Conservation (phyloP, 106 monocot genomes). For the Triglochin maritima region DNA sequence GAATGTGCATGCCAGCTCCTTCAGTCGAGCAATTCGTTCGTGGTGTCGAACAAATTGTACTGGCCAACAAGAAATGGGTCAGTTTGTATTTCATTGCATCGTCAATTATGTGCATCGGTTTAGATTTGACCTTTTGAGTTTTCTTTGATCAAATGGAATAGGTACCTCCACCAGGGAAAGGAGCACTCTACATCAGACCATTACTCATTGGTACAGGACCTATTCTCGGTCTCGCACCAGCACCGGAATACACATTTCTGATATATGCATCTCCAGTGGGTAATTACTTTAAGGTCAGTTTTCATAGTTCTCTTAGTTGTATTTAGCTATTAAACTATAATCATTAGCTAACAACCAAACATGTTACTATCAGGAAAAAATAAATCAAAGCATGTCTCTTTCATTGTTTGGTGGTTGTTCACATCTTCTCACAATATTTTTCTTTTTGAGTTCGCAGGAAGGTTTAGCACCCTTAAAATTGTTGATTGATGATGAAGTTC, state of each 20-base stretch:
- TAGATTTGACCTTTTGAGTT: too few relatives aligned
- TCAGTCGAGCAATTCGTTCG: slow-evolving; percentile 39
- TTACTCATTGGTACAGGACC: slow-evolving; percentile 50
- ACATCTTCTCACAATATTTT: not conserved
- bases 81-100: not conserved
- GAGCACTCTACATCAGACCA: slow-evolving; percentile 44
- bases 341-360: too few relatives aligned
- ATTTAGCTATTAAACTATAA: too few relatives aligned
- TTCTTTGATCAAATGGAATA: slow-evolving; percentile 7
- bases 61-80: slow-evolving; percentile 59
- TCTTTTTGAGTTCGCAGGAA: slow-evolving; percentile 31
- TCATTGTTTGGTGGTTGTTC: too few relatives aligned
- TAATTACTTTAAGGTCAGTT: slow-evolving; percentile 45
- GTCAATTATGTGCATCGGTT: not conserved
- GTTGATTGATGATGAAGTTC: slow-evolving; percentile 44
- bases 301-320: not conserved
- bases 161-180: slow-evolving; percentile 53
- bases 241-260: slow-evolving; percentile 48
- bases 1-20: slow-evolving; percentile 55
- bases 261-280: slow-evolving; percentile 49
- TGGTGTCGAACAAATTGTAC: slow-evolving; percentile 35
- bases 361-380: too few relatives aligned
- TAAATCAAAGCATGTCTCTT: too few relatives aligned
- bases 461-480: slow-evolving; percentile 73
- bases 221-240: slow-evolving; percentile 37